Base-by-base conservation (phyloP, 495 filamentous ascomycete species). In the Beverwykella pulmonaria region DNA sequence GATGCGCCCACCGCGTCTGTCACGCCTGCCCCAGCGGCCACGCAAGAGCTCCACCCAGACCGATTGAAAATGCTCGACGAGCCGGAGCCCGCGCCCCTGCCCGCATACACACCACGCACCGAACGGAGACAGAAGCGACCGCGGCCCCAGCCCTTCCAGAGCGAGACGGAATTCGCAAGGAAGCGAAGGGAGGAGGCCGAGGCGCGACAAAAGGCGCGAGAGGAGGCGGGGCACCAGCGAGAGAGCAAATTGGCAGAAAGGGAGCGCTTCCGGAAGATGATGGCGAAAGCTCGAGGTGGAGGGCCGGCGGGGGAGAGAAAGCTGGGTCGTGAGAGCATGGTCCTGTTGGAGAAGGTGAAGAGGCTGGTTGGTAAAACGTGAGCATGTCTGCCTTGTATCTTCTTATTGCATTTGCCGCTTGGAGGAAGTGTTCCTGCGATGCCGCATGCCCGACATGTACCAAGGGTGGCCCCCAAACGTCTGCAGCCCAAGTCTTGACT, bases 311-410 rank as follows among this genome's bases (percentile, higher is more conserved):
- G 93, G 26, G 88, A 93, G 77, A 80, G 87, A 70, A 93, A 91
- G 76, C 70, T 98, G 34, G 94, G 94, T 1, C 82, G 90, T 60
- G 91, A 97, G 82, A 92, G 93, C 62, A 83, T 83, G n/a, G 81
- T 94, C 14, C 67, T 98, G 69, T 76, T 97, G 58, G 89, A 92
- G 76, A 91, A 86, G 74, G 88, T 96, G 15, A 87, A 90, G 81
- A 86, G 82, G 71, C 78, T 92, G 75, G 83, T 95, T 12, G 61
- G 60, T 10, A 68, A 56, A 9, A 39, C 63, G 3, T 66, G 56
- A 66, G 39, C 9, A 39, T 6, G 19, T 14, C 17, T 32, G 30
- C 5, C 30, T 5, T 34, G 12, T 34, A 12, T 12, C 30, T 34
- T 34, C 30, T 34, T 12, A 4, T 34, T 4, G 30, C 39, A 44